Percentiles rank a stretch among this genome's conserved stretches.
Conservation (phyloP, 2,329 filamentous ascomycete genomes). For the Myriosclerotinia curreyana region DNA sequence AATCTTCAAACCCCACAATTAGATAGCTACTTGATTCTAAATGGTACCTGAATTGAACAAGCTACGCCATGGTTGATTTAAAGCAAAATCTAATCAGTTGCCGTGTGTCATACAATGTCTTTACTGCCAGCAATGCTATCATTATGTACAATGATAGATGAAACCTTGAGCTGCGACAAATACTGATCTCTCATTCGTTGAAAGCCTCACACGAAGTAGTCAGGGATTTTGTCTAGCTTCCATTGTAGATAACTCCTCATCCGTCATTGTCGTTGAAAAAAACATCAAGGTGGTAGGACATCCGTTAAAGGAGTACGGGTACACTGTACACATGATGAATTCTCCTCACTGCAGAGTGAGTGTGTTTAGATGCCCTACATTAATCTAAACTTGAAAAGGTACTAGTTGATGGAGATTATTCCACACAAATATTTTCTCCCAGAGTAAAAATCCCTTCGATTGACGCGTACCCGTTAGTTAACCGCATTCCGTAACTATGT, state of each 20-base stretch:
- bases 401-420: not conserved
- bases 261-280: slow-evolving; percentile 3
- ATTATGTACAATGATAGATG: no score
- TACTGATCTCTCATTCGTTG: slow-evolving; percentile 8
- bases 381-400: not conserved
- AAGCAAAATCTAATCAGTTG: slow-evolving; percentile 10
- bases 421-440: not conserved
- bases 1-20: not conserved
- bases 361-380: not conserved
- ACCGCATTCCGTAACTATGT: not conserved
- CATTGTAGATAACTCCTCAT: not conserved
- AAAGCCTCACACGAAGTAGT: slow-evolving; percentile 9
- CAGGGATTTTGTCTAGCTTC: slow-evolving; percentile 13
- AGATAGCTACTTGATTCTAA: not conserved
- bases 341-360: not conserved
- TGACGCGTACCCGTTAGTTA: not conserved
- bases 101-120: slow-evolving; percentile 10
- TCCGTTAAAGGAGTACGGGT: not conserved
- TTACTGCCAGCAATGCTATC: slow-evolving; percentile 4
- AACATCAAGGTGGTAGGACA: slow-evolving; percentile 2
- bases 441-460: not conserved
- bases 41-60: not conserved
- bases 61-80: not conserved
- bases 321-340: not conserved
- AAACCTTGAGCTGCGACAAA: no score